Conservation (phyloP, 108 stramenopile species). For the Cylindrotheca closterium region DNA sequence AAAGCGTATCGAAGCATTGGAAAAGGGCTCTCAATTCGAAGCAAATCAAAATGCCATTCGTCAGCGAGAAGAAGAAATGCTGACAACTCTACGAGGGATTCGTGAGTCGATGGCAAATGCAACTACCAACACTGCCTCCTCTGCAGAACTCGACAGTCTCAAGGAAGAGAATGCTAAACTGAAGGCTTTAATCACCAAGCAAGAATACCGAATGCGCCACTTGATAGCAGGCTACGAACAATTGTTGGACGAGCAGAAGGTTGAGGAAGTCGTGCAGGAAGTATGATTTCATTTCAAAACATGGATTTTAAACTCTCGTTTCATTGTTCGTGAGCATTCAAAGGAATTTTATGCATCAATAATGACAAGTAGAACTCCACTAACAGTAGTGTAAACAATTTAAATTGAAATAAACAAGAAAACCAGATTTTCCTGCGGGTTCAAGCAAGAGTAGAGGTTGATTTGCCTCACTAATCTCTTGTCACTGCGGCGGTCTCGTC, state of each 20-base stretch:
- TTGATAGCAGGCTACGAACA: constrained; percentile 37
- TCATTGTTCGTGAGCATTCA: too few species aligned
- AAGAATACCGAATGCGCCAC: constrained; percentile 60
- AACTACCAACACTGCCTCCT: constrained; percentile 9
- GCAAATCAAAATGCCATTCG: constrained; percentile 51
- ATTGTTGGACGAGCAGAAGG: constrained; percentile 19
- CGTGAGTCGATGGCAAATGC: constrained; percentile 35
- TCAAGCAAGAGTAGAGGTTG: too few species aligned
- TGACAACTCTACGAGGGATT: constrained; percentile 41
- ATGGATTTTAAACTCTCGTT: too few species aligned
- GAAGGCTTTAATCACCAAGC: constrained; percentile 39
- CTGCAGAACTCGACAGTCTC: constrained; percentile 35
- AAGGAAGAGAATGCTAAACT: constrained; percentile 53
- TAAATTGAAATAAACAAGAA: too few species aligned
- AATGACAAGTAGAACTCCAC: too few species aligned
- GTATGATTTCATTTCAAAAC: neutral
- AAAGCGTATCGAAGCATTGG: constrained; percentile 42
- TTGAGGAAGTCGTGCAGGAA: neutral
- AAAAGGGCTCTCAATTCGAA: constrained; percentile 42
- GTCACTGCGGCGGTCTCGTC: too few species aligned
- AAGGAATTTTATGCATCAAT: too few species aligned
- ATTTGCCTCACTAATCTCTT: too few species aligned
- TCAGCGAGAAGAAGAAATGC: constrained; percentile 39
- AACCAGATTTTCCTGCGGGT: too few species aligned
- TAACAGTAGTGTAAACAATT: too few species aligned